Conservation (phyloP, 305 asterid genomes). For the Lippia alba region DNA sequence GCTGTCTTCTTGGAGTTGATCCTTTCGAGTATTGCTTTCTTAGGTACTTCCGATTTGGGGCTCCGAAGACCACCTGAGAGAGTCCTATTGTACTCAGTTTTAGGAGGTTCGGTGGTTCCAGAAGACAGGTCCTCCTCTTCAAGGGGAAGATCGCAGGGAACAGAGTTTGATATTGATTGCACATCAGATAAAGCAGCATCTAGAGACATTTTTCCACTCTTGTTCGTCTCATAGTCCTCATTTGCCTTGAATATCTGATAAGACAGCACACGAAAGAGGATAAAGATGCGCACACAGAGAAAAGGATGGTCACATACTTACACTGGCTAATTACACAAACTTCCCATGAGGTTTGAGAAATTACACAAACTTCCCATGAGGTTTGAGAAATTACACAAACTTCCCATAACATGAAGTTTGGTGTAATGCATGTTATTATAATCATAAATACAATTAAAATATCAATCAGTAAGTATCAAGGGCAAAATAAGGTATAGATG, state of each 20-base stretch:
- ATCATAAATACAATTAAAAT: too few relatives aligned
- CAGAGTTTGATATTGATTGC: slow-evolving; percentile 41
- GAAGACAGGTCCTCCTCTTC: slow-evolving; percentile 34
- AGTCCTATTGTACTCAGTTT: slow-evolving; percentile 55
- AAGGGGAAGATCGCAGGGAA: slow-evolving; percentile 37
- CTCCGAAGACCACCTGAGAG: slow-evolving; percentile 80
- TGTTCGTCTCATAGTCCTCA: slow-evolving; percentile 57
- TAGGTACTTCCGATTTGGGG: slow-evolving; percentile 70
- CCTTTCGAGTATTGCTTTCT: slow-evolving; percentile 61
- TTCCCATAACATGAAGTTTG: too few relatives aligned
- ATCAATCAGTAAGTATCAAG: too few relatives aligned
- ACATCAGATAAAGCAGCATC: slow-evolving; percentile 32
- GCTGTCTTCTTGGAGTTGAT: slow-evolving; percentile 73
- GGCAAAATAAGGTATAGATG: too few relatives aligned
- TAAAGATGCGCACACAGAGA: slow-evolving; percentile 2
- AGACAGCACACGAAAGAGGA: slow-evolving; percentile 1
- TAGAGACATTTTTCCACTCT: slow-evolving; percentile 33
- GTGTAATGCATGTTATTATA: too few relatives aligned
- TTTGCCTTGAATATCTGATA: slow-evolving; percentile 49
- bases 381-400: too few relatives aligned
- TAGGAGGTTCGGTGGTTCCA: slow-evolving; percentile 38
- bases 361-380: too few relatives aligned
- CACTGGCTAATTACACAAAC: too few relatives aligned
- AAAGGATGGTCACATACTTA: not conserved
- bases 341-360: too few relatives aligned